These are phyloP conservation scores for Ogataea paraovalis DNA, from an alignment of 805 yeast species.

Conservation along the genomic window DNA sequence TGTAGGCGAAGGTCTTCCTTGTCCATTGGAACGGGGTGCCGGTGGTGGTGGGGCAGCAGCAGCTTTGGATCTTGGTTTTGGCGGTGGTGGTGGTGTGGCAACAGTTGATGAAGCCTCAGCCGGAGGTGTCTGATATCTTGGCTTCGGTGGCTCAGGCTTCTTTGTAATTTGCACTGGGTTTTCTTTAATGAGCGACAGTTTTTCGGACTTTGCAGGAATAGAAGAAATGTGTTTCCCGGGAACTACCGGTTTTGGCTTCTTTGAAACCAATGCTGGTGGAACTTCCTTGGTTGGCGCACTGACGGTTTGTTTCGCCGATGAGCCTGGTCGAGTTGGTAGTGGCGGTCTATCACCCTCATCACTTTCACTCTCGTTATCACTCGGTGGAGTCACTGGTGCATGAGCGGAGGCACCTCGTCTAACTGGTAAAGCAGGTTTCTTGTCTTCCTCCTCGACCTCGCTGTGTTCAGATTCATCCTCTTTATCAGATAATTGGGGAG, in stretches of 20 bases:
- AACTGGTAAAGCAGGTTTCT: not conserved
- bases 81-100: conserved; percentile 30
- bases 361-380: not conserved
- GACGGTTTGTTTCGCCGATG: not conserved
- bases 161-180: not conserved
- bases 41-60: conserved; percentile 17
- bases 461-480: conserved; percentile 1
- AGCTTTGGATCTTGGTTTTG: conserved; percentile 19
- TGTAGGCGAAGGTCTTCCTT: conserved; percentile 13
- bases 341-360: conserved; percentile 24
- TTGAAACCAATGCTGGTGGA: conserved; percentile 3
- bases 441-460: not conserved
- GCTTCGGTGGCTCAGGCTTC: conserved; percentile 13
- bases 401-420: not conserved
- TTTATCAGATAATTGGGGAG: conserved; percentile 1
- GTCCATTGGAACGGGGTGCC: conserved; percentile 18
- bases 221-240: not conserved
- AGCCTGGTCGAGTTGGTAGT: conserved; percentile 20
- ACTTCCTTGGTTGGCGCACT: not conserved
- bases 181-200: not conserved
- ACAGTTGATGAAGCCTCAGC: conserved; percentile 4
- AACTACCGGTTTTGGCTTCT: conserved; percentile 3
- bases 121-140: conserved; percentile 3
- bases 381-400: not conserved
- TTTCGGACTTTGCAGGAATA: not conserved